phyloP scores from a whole-genome alignment of 768 basidiomycete species.

The Suillus brevipes region DNA sequence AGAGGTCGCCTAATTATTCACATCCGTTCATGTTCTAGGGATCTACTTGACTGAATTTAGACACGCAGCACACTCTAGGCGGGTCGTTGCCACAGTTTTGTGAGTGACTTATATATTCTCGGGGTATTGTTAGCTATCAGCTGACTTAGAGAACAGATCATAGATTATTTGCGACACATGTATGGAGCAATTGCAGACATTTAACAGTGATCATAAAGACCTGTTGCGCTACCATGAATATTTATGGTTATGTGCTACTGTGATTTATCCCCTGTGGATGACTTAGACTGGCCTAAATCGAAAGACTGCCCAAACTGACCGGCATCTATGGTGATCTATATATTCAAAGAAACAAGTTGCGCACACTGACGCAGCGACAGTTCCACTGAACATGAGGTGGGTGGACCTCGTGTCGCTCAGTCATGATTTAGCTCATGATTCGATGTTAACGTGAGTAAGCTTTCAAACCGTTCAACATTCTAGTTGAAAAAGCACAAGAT shows the following conservation, averaged over 20 bases:
- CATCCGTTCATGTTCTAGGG: slow-evolving; percentile 38
- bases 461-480: neutral
- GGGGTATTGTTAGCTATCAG: too few species aligned
- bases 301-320: neutral
- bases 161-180: neutral
- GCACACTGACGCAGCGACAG: neutral
- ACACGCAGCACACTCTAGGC: slow-evolving; percentile 61
- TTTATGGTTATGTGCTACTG: neutral
- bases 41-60: slow-evolving; percentile 90
- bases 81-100: slow-evolving; percentile 82
- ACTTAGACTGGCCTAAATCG: neutral
- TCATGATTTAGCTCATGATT: neutral
- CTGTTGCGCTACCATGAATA: too few species aligned
- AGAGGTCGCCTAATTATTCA: neutral
- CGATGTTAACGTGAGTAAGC: neutral
- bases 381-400: neutral
- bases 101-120: slow-evolving; percentile 33
- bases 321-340: neutral
- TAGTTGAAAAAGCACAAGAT: neutral
- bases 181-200: neutral
- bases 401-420: neutral
- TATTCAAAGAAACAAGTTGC: neutral
- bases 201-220: neutral
- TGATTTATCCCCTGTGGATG: neutral
- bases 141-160: neutral